Percentiles rank a stretch among this genome's conserved stretches.
Evolutionary conservation across 192 early-diverging fungal species (phyloP).

Genomic region (Podila clonocystis): DNA sequence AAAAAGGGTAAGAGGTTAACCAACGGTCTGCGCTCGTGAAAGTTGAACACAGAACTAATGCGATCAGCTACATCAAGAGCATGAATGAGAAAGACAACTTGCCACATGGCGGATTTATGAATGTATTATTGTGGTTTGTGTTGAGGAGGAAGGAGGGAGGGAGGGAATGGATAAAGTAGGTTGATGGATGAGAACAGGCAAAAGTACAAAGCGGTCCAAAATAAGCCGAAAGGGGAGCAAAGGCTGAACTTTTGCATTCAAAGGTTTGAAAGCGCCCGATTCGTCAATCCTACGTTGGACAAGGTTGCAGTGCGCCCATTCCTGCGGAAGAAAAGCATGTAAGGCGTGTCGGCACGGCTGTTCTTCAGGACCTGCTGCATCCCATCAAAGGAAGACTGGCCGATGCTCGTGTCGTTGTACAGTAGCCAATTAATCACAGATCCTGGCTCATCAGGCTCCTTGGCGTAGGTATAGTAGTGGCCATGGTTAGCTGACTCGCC

Average conservation of each 20-base stretch:
- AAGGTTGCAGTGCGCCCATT: background rate
- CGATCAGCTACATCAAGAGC: too few relatives aligned
- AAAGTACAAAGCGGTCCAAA: too few relatives aligned
- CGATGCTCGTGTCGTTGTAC: conserved; percentile 53
- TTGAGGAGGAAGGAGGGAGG: background rate
- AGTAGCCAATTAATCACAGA: conserved; percentile 25
- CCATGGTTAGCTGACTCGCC: conserved; percentile 59
- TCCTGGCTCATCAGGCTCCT: conserved; percentile 27
- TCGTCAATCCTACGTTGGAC: background rate
- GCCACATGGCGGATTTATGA: background rate
- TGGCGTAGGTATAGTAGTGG: conserved; percentile 62
- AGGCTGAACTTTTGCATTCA: background rate
- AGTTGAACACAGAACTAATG: too few relatives aligned
- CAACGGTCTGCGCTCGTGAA: too few relatives aligned
- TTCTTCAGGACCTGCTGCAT: conserved; percentile 32
- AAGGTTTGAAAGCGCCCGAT: conserved; percentile 3
- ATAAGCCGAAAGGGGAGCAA: background rate
- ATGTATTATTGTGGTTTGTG: background rate
- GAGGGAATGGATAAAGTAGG: background rate
- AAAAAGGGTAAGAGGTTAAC: too few relatives aligned
- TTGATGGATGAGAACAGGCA: too few relatives aligned
- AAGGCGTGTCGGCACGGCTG: conserved; percentile 55
- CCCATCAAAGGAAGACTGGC: conserved; percentile 21
- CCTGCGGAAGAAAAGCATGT: conserved; percentile 55
- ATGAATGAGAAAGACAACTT: background rate